These are phyloP conservation scores for Ogataea hybrid DNA, from an alignment of 1,139 yeast genomes.

Conservation along the genomic window DNA sequence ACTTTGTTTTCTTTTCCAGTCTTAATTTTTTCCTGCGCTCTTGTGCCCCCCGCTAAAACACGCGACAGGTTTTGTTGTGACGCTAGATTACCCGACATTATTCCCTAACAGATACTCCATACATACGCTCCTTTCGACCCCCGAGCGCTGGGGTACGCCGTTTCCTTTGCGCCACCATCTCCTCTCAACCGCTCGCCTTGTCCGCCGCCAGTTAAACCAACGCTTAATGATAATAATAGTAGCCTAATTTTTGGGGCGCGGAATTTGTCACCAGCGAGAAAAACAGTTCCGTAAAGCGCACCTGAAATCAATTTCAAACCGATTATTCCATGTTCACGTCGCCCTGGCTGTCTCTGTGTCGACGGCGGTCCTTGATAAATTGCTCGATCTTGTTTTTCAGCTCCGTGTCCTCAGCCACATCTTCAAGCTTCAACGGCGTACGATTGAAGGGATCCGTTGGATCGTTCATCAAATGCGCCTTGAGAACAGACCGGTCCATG, in stretches of 20 bases:
- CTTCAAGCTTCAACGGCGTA: conserved; percentile 84
- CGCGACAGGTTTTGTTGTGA: conserved; percentile 5
- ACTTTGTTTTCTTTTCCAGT: conserved; percentile 12
- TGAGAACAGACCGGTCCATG: conserved; percentile 88
- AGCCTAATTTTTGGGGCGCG: conserved; percentile 6
- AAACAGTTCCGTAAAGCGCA: too few relatives aligned
- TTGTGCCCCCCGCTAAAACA: conserved; percentile 10
- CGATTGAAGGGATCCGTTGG: conserved; percentile 97
- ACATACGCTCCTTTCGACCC: not conserved
- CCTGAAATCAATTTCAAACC: not conserved
- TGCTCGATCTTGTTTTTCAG: conserved; percentile 59
- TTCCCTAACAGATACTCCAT: not conserved
- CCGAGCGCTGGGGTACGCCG: too few relatives aligned
- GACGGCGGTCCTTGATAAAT: conserved; percentile 46
- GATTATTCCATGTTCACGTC: conserved; percentile 24
- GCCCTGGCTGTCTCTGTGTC: conserved; percentile 23
- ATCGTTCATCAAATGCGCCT: conserved; percentile 90
- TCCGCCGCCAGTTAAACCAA: too few relatives aligned
- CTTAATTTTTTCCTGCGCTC: conserved; percentile 5
- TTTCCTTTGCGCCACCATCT: too few relatives aligned
- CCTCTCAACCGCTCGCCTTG: too few relatives aligned
- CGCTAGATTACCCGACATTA: conserved; percentile 4
- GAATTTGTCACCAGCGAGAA: not conserved
- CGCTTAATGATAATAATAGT: not conserved
- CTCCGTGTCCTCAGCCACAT: conserved; percentile 74